Evolutionary conservation across 176 grass and related monocot genomes (phyloP).

Genomic region (Luzula sylvatica): DNA sequence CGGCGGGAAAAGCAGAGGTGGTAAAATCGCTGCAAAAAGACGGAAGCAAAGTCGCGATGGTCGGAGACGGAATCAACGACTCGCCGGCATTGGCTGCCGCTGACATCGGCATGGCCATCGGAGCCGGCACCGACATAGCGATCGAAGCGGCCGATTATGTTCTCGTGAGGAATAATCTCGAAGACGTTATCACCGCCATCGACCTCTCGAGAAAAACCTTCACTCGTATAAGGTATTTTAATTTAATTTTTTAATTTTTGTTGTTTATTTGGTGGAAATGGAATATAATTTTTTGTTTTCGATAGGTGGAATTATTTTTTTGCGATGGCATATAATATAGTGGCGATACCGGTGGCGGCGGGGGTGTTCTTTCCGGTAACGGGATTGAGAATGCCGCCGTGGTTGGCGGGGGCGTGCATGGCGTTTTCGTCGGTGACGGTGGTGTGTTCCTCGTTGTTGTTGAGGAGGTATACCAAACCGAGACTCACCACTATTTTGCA

Average conservation of each 20-base stretch:
- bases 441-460: constrained; percentile 73
- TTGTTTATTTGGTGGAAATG: too few relatives aligned
- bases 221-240: constrained; percentile 50
- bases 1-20: constrained; percentile 64
- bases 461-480: constrained; percentile 88
- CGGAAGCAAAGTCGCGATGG: constrained; percentile 71
- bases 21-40: constrained; percentile 63
- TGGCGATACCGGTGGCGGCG: constrained; percentile 69
- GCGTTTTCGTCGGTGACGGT: constrained; percentile 85
- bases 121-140: constrained; percentile 72
- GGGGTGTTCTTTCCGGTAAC: constrained; percentile 72
- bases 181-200: constrained; percentile 87
- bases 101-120: constrained; percentile 87
- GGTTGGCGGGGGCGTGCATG: constrained; percentile 95
- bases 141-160: constrained; percentile 90
- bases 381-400: constrained; percentile 79
- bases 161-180: constrained; percentile 81
- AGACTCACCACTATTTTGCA: constrained; percentile 83
- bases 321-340: constrained; percentile 75
- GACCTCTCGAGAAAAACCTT: constrained; percentile 94
- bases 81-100: constrained; percentile 68
- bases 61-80: constrained; percentile 82
- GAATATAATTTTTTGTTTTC: not conserved
- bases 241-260: too few relatives aligned
- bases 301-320: constrained; percentile 85